Conservation (phyloP, 2,329 filamentous ascomycete species). For the Diaporthe vaccinii region DNA sequence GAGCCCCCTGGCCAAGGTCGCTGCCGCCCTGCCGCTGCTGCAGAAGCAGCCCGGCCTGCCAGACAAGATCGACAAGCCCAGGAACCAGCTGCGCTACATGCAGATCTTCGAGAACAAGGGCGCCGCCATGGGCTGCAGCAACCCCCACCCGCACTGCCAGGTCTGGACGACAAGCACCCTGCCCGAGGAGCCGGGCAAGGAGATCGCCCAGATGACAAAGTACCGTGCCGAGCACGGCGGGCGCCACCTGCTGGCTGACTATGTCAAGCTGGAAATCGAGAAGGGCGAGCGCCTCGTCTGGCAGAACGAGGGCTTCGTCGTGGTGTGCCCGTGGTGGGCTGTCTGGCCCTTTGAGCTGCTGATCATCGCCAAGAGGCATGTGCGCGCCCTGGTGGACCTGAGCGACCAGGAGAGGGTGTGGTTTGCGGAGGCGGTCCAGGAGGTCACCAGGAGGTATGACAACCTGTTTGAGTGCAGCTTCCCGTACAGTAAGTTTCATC, state of each 20-base stretch:
- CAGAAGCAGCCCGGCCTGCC: conserved; percentile 51
- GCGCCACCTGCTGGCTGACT: conserved; percentile 85
- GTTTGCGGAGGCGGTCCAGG: conserved; percentile 87
- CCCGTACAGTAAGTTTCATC: conserved; percentile 81
- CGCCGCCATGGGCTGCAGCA: conserved; percentile 97
- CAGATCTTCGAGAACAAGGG: conserved; percentile 99
- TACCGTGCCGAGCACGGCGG: conserved; percentile 82
- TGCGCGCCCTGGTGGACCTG: conserved; percentile 87
- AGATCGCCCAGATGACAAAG: conserved; percentile 82
- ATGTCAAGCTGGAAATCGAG: conserved; percentile 83
- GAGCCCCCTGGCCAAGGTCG: conserved; percentile 70
- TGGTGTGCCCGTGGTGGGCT: conserved; percentile 97
- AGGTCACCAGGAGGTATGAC: conserved; percentile 92
- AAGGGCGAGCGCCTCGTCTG: conserved; percentile 90
- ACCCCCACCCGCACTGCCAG: conserved; percentile 97
- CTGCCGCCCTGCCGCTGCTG: conserved; percentile 55
- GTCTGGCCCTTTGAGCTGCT: conserved; percentile 98
- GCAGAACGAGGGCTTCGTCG: conserved; percentile 86
- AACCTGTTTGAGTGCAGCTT: conserved; percentile 98
- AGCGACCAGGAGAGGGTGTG: conserved; percentile 76
- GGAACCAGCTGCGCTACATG: conserved; percentile 92
- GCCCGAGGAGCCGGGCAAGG: conserved; percentile 88
- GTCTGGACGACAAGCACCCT: conserved; percentile 94
- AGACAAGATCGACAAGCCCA: conserved; percentile 64
- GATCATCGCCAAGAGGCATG: conserved; percentile 86